phyloP scores from a whole-genome alignment of 1,139 yeast genomes.

The Nakaseomyces bracarensis region DNA sequence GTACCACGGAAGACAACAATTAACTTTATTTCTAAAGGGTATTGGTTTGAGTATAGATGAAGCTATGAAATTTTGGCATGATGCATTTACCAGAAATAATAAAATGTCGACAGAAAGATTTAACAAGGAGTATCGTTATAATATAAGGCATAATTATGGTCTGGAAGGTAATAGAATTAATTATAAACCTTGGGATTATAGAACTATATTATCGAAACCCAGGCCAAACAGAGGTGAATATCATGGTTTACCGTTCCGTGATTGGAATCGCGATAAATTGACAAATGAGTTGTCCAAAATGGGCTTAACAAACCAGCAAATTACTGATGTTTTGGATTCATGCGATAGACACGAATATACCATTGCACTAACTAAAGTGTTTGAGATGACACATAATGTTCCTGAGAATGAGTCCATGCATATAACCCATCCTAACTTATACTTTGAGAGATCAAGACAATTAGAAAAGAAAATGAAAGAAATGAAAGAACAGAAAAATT shows the following conservation, averaged over 20 bases:
- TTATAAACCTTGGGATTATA: conserved; percentile 81
- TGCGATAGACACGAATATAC: conserved; percentile 64
- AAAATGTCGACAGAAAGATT: conserved; percentile 61
- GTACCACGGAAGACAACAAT: conserved; percentile 77
- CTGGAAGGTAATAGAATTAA: conserved; percentile 83
- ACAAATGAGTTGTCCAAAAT: conserved; percentile 47
- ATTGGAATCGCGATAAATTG: conserved; percentile 55
- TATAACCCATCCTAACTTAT: conserved; percentile 80
- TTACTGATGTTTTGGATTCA: conserved; percentile 57
- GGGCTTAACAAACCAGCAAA: conserved; percentile 60
- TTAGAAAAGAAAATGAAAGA: conserved; percentile 13
- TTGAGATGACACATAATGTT: conserved; percentile 54
- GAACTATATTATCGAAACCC: conserved; percentile 63
- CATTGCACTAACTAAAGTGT: conserved; percentile 82
- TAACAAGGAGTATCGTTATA: conserved; percentile 80
- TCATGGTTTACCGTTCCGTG: conserved; percentile 93
- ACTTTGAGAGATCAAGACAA: conserved; percentile 63
- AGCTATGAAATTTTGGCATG: conserved; percentile 77
- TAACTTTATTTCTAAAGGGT: conserved; percentile 77
- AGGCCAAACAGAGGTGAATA: conserved; percentile 62
- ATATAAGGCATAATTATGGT: conserved; percentile 83
- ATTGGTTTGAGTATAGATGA: conserved; percentile 84
- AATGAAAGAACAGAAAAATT: conserved; percentile 21
- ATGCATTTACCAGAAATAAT: conserved; percentile 50
- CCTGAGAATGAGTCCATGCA: conserved; percentile 39